phyloP scores from a whole-genome alignment of 1,139 yeast species.

The Blastobotrys elegans region DNA sequence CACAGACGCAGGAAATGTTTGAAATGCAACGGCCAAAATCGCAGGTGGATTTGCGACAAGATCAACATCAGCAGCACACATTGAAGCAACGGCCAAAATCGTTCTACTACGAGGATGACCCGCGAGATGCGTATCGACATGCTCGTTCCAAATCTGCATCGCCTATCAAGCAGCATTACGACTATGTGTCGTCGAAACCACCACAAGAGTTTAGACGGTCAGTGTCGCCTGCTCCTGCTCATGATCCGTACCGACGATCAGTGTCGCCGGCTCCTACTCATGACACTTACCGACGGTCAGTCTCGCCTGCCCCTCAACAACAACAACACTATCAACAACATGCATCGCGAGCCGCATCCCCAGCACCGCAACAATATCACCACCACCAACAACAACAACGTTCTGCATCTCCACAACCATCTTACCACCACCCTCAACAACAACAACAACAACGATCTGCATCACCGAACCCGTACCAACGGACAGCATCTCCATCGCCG shows the following conservation, averaged over 20 bases:
- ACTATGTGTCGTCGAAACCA: constrained; percentile 22
- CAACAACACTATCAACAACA: constrained; percentile 7
- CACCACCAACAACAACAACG: constrained; percentile 9
- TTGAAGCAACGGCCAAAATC: constrained; percentile 17
- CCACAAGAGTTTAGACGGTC: constrained; percentile 4
- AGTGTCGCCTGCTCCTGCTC: constrained; percentile 10
- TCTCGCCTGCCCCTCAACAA: constrained; percentile 14
- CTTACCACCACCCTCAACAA: constrained; percentile 5
- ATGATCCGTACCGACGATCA: constrained; percentile 11
- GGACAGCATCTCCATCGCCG: constrained; percentile 19
- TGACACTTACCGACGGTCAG: constrained; percentile 18
- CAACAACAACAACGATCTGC: constrained; percentile 12
- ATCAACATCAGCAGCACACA: constrained; percentile 11
- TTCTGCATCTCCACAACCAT: constrained; percentile 16
- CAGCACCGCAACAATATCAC: constrained; percentile 5
- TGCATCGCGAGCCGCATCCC: not conserved
- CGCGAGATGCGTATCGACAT: constrained; percentile 15
- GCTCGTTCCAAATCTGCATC: constrained; percentile 26
- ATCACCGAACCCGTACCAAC: constrained; percentile 17
- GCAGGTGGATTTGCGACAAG: constrained; percentile 15
- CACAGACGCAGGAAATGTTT: constrained; percentile 31
- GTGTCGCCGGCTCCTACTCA: constrained; percentile 15
- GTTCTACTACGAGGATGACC: constrained; percentile 13
- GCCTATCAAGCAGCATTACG: constrained; percentile 19
- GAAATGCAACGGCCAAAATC: constrained; percentile 20